Evolutionary conservation across 73 alveolate genomes (phyloP), one percentile per base, ranked within the genome.

Genomic region (Paramecium bursaria): DNA sequence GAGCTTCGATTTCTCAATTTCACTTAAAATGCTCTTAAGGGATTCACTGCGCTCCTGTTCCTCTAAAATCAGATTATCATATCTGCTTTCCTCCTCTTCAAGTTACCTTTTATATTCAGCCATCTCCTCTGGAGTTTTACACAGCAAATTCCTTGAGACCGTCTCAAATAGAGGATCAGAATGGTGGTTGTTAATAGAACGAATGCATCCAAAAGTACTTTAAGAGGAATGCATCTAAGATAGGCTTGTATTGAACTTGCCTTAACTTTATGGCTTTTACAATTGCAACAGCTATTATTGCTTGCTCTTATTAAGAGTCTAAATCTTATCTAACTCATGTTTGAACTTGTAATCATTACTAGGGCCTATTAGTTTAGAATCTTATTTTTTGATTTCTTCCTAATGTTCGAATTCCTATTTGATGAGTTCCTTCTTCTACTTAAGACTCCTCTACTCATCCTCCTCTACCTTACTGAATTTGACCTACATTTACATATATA

Each of bases 321-420:
- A 27, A 26, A 67, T 35, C 19, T 67, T 67, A 67, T 67, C 82
- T 67, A 67, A 42, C 44, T 67, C 82, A 2, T 53, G 60, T 27
- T 67, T 67, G 17, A 67, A 67, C 82, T 67, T 67, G 35, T 39
- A 67, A 42, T 67, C 82, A 67, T 67, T 67, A 47, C 82, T 67
- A 11, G 82, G 44, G 21, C 33, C 82, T 39, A 67, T 67, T 5
- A 57, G 44, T 67, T 39, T 39, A 42, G 33, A 39, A 13, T 67
- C 82, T 21, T 67, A 67, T 67, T 67, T 67, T 35, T 67, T 67
- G 7, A 67, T 67, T 42, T 67, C 82, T 19, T 67, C 82, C 23
- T 21, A 67, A 67, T 67, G 82, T 67, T 67, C 82, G 44, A 67
- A 67, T 67, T 67, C 82, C 44, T 67, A 67, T 67, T 67, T 67